Evolutionary conservation across 2,329 filamentous ascomycete species (phyloP).

Genomic region (Cadophora luteo-olivacea): DNA sequence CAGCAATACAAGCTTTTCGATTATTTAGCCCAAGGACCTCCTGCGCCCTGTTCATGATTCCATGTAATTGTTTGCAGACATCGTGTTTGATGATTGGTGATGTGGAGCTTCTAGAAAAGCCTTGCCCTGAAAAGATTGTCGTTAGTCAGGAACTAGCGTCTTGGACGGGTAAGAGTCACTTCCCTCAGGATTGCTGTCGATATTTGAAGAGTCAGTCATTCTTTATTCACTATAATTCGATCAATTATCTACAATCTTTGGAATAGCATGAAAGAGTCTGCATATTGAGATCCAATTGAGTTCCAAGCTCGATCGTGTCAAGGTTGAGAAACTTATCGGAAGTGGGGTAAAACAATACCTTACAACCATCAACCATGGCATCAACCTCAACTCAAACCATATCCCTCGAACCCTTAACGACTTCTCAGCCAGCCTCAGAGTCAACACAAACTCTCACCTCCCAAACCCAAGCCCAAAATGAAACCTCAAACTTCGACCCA

Average conservation of each 20-base stretch:
- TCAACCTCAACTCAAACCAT: constrained; percentile 27
- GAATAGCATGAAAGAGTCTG: background rate
- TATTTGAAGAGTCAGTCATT: background rate
- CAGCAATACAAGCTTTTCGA: no score
- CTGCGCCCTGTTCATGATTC: background rate
- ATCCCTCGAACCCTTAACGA: constrained; percentile 13
- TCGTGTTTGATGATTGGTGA: background rate
- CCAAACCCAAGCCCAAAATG: background rate
- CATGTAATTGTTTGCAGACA: background rate
- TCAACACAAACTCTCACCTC: constrained; percentile 15
- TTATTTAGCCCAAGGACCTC: no score
- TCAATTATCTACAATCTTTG: background rate
- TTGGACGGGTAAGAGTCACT: constrained; percentile 4
- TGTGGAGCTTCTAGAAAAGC: background rate
- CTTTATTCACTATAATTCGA: background rate
- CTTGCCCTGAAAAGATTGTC: background rate
- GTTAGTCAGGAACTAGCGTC: constrained; percentile 8
- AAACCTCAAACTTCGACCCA: constrained; percentile 34
- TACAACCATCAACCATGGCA: background rate
- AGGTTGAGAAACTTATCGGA: background rate
- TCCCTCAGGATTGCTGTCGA: background rate
- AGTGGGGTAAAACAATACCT: background rate
- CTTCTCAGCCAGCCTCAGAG: background rate
- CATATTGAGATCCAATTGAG: background rate
- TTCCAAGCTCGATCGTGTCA: background rate